Evolutionary conservation across 176 grass and related monocot genomes (phyloP), one percentile per base, ranked within the genome.

Genomic region (Ampelocalamus luodianensis): DNA sequence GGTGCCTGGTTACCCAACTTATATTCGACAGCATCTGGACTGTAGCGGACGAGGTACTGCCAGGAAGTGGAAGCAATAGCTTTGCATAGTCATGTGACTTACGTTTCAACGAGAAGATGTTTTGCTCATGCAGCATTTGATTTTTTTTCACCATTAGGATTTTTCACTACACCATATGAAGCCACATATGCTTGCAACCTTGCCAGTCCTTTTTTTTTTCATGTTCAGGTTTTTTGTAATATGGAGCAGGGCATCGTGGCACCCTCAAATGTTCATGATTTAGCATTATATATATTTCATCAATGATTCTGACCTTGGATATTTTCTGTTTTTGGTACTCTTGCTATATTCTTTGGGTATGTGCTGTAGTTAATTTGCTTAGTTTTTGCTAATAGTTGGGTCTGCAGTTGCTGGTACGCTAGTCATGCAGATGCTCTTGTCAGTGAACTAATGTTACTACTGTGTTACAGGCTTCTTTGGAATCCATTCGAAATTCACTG

Each of bases 401-500:
- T 55, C 54, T 48, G 44, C 82, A 53, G 18, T 40, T 34, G 3
- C 14, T 75, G 40, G 60, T 16, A 84, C 13, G 4, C 51, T 58
- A 65, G 45, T 67, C 61, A 65, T 39, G 55, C 50, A 26, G 62
- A 34, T 76, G 27, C 34, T 61, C n/a, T 36, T 56, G 20, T 87
- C 17, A 68, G 20, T 56, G 55, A 60, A 85, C 68, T 89, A 79
- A 79, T 48, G 18, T 46, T 8, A 27, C 3, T 81, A 59, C 79
- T 85, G 38, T 78, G 55, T 93, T 88, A 79, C 66, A 99, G 97
- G 90, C 88, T 56, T 99, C 97, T 14, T 85, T 99, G 87, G 97
- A 99, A 85, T 94, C 97, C 11, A 96, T 96, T 81, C 92, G 97
- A 72, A 91, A 99, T 82, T 99, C 97, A 74, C 67, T 99, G 63